Percentiles rank a stretch among this genome's conserved stretches.
Conservation (phyloP, 177 flowering plant genomes). For the Vitis hybrid region DNA sequence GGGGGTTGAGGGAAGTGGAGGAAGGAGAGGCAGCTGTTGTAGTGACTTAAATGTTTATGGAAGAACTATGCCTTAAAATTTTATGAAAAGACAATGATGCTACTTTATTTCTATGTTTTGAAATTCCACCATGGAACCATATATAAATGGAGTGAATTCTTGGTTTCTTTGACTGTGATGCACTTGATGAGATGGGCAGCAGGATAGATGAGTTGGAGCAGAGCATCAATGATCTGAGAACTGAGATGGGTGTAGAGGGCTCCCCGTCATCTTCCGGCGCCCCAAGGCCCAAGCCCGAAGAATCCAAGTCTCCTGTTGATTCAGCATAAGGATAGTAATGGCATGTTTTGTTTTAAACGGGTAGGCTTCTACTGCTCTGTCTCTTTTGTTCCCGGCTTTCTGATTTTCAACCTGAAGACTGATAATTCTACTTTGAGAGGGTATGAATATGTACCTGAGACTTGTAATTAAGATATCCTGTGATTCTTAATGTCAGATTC, state of each 20-base stretch:
- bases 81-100: no score
- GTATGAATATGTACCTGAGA: no score
- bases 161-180: slow-evolving; percentile 47
- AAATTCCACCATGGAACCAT: neutral
- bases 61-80: no score
- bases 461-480: no score
- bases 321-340: neutral
- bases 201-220: slow-evolving; percentile 81
- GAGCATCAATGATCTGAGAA: slow-evolving; percentile 75
- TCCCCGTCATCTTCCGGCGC: slow-evolving; percentile 56
- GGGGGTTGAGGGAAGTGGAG: no score
- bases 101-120: neutral
- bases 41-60: no score
- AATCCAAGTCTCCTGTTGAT: slow-evolving; percentile 38
- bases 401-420: no score
- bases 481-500: no score
- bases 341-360: neutral
- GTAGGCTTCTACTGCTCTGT: no score
- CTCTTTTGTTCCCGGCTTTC: no score
- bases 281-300: slow-evolving; percentile 32
- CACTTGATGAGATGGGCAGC: slow-evolving; percentile 82
- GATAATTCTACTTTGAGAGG: no score
- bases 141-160: neutral
- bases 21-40: no score
- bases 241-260: slow-evolving; percentile 71